phyloP scores from a whole-genome alignment of 1,284 basidiomycete species.

The Clitocybe nebularis region DNA sequence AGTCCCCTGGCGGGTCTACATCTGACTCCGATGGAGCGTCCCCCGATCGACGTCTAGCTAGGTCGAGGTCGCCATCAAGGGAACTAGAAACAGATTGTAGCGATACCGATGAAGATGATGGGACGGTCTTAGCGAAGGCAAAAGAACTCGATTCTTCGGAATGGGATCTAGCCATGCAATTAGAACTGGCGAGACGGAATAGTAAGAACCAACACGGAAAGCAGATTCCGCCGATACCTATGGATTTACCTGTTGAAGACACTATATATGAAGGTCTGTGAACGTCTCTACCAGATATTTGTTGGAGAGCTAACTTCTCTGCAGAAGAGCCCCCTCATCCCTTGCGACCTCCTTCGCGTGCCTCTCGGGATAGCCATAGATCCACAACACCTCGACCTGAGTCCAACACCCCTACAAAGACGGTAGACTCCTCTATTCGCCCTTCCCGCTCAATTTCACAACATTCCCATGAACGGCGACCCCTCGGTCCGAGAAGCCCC shows the following conservation, averaged over 20 bases:
- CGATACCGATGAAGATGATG: constrained; percentile 43
- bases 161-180: constrained; percentile 64
- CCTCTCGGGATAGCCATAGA: constrained; percentile 37
- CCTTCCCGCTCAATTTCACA: constrained; percentile 39
- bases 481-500: constrained; percentile 66
- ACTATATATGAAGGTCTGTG: constrained; percentile 70
- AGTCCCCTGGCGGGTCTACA: constrained; percentile 49
- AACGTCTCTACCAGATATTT: constrained; percentile 4
- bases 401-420: constrained; percentile 25
- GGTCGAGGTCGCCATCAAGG: constrained; percentile 40
- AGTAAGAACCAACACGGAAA: constrained; percentile 68
- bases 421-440: constrained; percentile 31
- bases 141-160: constrained; percentile 59
- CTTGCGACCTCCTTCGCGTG: constrained; percentile 49
- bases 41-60: constrained; percentile 29
- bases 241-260: constrained; percentile 51
- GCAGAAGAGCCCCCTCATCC: constrained; percentile 59
- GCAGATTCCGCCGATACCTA: constrained; percentile 30
- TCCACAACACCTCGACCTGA: constrained; percentile 39
- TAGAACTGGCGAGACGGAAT: constrained; percentile 78
- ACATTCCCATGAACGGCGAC: constrained; percentile 50
- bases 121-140: constrained; percentile 28
- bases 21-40: constrained; percentile 42
- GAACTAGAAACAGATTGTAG: constrained; percentile 36
- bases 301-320: too few species aligned